Base-by-base conservation (phyloP, 768 basidiomycete genomes). In the Rhodotorula babjevae region DNA sequence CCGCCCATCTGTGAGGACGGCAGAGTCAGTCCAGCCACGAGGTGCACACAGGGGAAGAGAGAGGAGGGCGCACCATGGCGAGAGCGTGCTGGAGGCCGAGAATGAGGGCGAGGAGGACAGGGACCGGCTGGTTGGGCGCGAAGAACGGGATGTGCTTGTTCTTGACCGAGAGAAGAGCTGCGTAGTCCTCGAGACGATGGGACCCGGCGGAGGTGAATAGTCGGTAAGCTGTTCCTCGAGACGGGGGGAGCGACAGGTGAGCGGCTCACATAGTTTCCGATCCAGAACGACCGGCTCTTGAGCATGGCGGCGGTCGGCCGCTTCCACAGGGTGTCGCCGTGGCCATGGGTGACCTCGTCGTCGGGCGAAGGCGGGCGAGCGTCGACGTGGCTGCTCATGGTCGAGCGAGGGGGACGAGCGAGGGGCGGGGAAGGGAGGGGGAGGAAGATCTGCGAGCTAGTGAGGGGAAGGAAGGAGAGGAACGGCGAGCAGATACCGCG, bases 61-160 rank as follows among this genome's bases (percentile, higher is more conserved):
- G 36, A 23, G 46, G 23, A 5, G 36, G 27, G n/a, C 63, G 21
- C 40, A 52, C 47, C 46, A 62, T 62, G 58, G 68, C 65, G 4
- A 75, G 56, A 11, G 64, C 59, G 49, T 78, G 74, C 67, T 81
- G 80, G n/a, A 80, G 79, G 0, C 91, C 91, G 69, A 86, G 87
- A 0, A 88, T 83, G 40, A 91, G 85, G 2, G 90, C 89, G n/a
- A 92, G 84, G 9, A 63, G 8, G 27, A 59, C 62, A 1, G 68
- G 68, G 0, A 69, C 47, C 11, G 11, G 27, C 23, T 57, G 52
- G 14, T 63, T n/a, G 1, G 68, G 55, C 12, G 31, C 68, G 56
- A 63, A 69, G 68, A 69, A 69, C 18, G 55, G 61, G 19, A 63
- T 31, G 21, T 57, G 55, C 25, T 36, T 19, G 27, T 25, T 29